Evolutionary conservation across 805 yeast species (phyloP).

Genomic region (Kregervanrija fluxuum): DNA sequence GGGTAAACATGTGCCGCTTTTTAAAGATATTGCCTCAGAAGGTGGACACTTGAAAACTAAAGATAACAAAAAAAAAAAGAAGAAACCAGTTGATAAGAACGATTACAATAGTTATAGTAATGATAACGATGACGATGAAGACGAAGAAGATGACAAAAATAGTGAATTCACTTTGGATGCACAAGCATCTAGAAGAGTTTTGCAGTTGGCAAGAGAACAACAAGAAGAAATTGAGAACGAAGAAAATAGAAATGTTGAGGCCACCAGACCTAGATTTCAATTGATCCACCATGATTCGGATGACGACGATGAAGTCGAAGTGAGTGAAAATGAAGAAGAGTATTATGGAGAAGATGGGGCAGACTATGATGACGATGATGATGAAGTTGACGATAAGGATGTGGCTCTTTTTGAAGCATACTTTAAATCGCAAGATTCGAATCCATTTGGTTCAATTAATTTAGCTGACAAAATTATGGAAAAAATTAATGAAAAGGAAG

Average conservation of each 20-base stretch:
- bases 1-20: slow-evolving; percentile 75
- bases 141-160: slow-evolving; percentile 37
- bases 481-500: slow-evolving; percentile 62
- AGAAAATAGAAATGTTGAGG: slow-evolving; percentile 30
- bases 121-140: slow-evolving; percentile 22
- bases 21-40: slow-evolving; percentile 68
- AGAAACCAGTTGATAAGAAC: neutral
- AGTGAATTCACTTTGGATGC: slow-evolving; percentile 74
- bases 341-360: slow-evolving; percentile 32
- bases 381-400: slow-evolving; percentile 69
- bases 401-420: slow-evolving; percentile 78
- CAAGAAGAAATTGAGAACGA: slow-evolving; percentile 83
- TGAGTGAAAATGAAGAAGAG: slow-evolving; percentile 18
- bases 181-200: slow-evolving; percentile 70
- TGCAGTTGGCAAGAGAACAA: slow-evolving; percentile 86
- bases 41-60: slow-evolving; percentile 58
- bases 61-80: slow-evolving; percentile 14
- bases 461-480: slow-evolving; percentile 94
- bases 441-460: slow-evolving; percentile 44
- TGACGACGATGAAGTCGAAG: slow-evolving; percentile 24
- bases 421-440: slow-evolving; percentile 32
- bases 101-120: slow-evolving; percentile 16
- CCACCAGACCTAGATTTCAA: slow-evolving; percentile 23
- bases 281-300: slow-evolving; percentile 30
- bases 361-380: slow-evolving; percentile 43